Evolutionary conservation across 139 green algal genomes (phyloP).

Genomic region (Eudorina sp.): DNA sequence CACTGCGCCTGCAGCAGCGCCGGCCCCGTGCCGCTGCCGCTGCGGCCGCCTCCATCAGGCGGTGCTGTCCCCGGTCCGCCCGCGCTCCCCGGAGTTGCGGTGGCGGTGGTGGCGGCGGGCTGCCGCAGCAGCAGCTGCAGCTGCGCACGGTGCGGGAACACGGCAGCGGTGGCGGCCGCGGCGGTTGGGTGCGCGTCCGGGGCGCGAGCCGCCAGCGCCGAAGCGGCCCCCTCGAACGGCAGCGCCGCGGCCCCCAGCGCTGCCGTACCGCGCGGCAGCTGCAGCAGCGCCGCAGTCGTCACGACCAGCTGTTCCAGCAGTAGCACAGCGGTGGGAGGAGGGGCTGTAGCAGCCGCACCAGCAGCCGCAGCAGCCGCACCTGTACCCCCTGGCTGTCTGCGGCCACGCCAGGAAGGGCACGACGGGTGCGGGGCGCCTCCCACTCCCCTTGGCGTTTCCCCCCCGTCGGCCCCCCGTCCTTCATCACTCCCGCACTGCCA

Average conservation of each 20-base stretch:
- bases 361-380: not conserved
- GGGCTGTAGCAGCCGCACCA: not conserved
- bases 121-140: conserved; percentile 12
- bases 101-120: not conserved
- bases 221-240: not conserved
- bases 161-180: no score
- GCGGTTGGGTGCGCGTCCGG: no score
- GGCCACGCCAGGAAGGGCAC: no score
- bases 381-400: no score
- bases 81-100: not conserved
- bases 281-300: not conserved
- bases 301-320: not conserved
- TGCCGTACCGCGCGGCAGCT: not conserved
- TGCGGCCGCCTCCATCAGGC: not conserved
- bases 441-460: no score
- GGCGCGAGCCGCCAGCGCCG: not conserved
- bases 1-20: not conserved
- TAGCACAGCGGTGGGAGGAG: not conserved
- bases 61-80: not conserved
- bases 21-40: not conserved
- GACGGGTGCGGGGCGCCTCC: no score
- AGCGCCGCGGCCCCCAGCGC: not conserved
- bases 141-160: not conserved
- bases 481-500: no score
- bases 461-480: not conserved